Evolutionary conservation across 805 yeast genomes (phyloP).

Genomic region (Wickerhamomyces rabaulensis): DNA sequence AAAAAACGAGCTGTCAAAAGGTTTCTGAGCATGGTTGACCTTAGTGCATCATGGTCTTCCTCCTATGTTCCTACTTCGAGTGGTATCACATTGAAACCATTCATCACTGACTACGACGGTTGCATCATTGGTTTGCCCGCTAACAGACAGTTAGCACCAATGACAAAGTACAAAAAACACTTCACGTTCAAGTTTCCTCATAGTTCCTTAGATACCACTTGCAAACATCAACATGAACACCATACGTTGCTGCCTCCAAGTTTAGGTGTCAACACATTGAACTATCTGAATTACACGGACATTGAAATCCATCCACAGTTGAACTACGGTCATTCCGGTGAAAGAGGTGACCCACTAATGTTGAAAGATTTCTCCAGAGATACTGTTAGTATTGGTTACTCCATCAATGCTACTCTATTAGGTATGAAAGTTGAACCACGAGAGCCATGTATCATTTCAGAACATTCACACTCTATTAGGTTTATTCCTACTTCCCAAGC

Average conservation of each 20-base stretch:
- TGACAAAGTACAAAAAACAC: constrained; percentile 47
- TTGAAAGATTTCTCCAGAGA: constrained; percentile 46
- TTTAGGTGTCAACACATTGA: constrained; percentile 31
- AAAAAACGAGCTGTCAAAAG: constrained; percentile 38
- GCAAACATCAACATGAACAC: constrained; percentile 38
- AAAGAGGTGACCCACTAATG: constrained; percentile 48
- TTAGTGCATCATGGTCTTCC: constrained; percentile 50
- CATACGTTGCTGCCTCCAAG: constrained; percentile 38
- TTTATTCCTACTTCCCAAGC: constrained; percentile 26
- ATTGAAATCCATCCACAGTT: constrained; percentile 27
- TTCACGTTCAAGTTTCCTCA: constrained; percentile 56
- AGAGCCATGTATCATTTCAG: constrained; percentile 27
- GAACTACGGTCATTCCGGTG: constrained; percentile 39
- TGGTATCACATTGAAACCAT: constrained; percentile 41
- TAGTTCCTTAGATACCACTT: constrained; percentile 45
- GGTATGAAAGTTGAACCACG: constrained; percentile 32
- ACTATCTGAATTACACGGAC: constrained; percentile 25
- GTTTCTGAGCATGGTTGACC: constrained; percentile 54
- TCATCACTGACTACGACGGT: constrained; percentile 43
- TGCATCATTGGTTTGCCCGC: constrained; percentile 42
- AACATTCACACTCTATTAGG: constrained; percentile 31
- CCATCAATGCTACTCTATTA: constrained; percentile 52
- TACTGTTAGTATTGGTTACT: constrained; percentile 42
- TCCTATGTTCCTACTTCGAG: constrained; percentile 48
- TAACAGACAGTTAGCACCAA: constrained; percentile 43